A percentile compares a stretch with the other conserved stretches of the same genome.
Evolutionary conservation across 108 stramenopile species (phyloP).

Genomic region (Seminavis robusta): DNA sequence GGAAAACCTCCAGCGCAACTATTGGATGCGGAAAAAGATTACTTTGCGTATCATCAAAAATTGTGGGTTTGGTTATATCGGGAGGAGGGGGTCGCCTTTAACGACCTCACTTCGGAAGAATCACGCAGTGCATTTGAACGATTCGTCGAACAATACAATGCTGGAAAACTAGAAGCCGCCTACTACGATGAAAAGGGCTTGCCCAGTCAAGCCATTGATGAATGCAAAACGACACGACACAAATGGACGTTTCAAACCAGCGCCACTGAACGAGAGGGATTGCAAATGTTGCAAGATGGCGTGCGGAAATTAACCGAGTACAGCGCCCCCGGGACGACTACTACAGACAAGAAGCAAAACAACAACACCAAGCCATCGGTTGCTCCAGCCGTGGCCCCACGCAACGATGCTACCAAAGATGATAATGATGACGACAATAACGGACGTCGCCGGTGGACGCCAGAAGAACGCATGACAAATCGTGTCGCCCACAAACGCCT

Average conservation of each 20-base stretch:
- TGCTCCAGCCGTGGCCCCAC: no score
- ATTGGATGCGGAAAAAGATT: constrained; percentile 66
- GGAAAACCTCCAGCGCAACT: constrained; percentile 28
- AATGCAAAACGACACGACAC: constrained; percentile 70
- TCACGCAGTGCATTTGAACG: constrained; percentile 52
- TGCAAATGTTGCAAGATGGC: constrained; percentile 57
- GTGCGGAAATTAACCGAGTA: constrained; percentile 75
- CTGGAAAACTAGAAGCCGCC: constrained; percentile 52
- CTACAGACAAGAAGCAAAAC: background rate
- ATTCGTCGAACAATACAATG: constrained; percentile 64
- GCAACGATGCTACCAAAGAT: no score
- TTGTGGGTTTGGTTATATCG: constrained; percentile 76
- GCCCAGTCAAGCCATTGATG: constrained; percentile 59
- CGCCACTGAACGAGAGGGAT: constrained; percentile 43
- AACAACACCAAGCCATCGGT: constrained; percentile 1
- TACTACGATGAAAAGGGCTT: constrained; percentile 50
- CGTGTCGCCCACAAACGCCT: constrained; percentile 42
- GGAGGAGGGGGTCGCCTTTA: constrained; percentile 62
- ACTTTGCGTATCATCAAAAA: constrained; percentile 74
- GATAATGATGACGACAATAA: constrained; percentile 9
- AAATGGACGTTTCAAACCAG: constrained; percentile 68
- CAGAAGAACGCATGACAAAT: constrained; percentile 25
- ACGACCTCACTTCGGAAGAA: constrained; percentile 62
- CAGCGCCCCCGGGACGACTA: constrained; percentile 16
- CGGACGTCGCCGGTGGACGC: constrained; percentile 3